These are phyloP conservation scores for Scedosporium dehoogii DNA, from an alignment of 2,329 filamentous ascomycete genomes.

Conservation along the genomic window DNA sequence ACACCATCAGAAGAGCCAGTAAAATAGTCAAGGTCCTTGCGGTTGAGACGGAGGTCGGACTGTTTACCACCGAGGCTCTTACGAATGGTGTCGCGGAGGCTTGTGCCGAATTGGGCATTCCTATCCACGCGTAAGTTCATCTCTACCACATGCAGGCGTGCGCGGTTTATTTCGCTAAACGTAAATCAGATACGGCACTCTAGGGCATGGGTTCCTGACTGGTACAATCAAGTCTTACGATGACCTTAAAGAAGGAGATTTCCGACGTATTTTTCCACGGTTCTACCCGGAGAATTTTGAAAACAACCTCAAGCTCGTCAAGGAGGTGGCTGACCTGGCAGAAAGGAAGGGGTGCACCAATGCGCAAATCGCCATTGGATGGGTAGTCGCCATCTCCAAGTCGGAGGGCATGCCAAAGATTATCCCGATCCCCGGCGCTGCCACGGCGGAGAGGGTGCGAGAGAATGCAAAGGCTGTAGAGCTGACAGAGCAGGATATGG, in stretches of 20 bases:
- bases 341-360: slow-evolving; percentile 48
- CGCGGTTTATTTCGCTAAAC: slow-evolving; percentile 7
- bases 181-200: neutral
- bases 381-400: slow-evolving; percentile 41
- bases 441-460: slow-evolving; percentile 41
- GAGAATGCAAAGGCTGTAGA: slow-evolving; percentile 48
- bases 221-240: slow-evolving; percentile 39
- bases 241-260: slow-evolving; percentile 45
- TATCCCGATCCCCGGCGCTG: slow-evolving; percentile 59
- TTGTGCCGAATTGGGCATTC: slow-evolving; percentile 55
- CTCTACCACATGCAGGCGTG: slow-evolving; percentile 22
- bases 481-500: slow-evolving; percentile 39
- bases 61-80: slow-evolving; percentile 37
- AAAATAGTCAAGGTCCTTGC: slow-evolving; percentile 31
- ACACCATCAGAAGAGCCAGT: slow-evolving; percentile 37
- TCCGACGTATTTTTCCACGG: slow-evolving; percentile 38
- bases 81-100: slow-evolving; percentile 41
- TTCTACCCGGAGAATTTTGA: slow-evolving; percentile 55
- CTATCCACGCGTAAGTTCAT: slow-evolving; percentile 63
- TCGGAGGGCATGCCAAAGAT: slow-evolving; percentile 44
- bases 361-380: slow-evolving; percentile 58
- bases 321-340: slow-evolving; percentile 47
- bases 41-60: slow-evolving; percentile 44
- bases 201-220: slow-evolving; percentile 34
- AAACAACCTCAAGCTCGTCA: slow-evolving; percentile 53